Conservation (phyloP, 2,329 filamentous ascomycete species). For the Escovopsis sp. region DNA sequence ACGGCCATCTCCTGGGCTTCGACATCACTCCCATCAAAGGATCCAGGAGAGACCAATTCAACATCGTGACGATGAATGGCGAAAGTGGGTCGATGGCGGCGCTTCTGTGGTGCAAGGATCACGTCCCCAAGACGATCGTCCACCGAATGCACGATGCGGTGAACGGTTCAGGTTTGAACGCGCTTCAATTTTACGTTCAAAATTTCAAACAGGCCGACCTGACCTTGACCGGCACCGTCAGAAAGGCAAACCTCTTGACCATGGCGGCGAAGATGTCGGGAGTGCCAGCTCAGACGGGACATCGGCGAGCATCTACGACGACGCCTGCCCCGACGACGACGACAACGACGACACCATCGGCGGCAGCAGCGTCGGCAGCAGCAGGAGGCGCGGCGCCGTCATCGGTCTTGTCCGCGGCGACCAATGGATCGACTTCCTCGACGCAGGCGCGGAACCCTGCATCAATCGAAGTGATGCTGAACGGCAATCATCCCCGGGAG, state of each 20-base stretch:
- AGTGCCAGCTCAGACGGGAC: constrained; percentile 17
- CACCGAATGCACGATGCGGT: constrained; percentile 68
- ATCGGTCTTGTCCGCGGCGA: no score
- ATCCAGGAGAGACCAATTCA: constrained; percentile 66
- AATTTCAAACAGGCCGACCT: constrained; percentile 93
- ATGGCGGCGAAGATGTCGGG: constrained; percentile 41
- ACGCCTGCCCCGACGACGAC: constrained; percentile 12
- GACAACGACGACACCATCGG: constrained; percentile 7
- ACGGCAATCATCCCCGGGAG: constrained; percentile 24
- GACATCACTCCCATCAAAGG: constrained; percentile 83
- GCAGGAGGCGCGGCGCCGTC: no score
- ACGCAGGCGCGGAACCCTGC: constrained; percentile 13
- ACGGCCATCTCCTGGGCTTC: constrained; percentile 73
- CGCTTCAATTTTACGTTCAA: constrained; percentile 71
- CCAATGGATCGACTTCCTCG: constrained; percentile 7
- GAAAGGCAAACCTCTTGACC: constrained; percentile 71
- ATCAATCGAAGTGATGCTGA: constrained; percentile 11
- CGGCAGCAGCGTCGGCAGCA: constrained; percentile 6
- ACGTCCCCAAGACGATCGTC: constrained; percentile 56
- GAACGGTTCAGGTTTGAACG: constrained; percentile 56
- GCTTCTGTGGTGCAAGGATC: constrained; percentile 81
- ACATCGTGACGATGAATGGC: constrained; percentile 62
- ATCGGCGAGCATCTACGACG: constrained; percentile 42
- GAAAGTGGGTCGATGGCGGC: constrained; percentile 77
- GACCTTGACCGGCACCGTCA: constrained; percentile 75